Conservation (phyloP, 2,329 filamentous ascomycete genomes). For the Calonectria crousiana region DNA sequence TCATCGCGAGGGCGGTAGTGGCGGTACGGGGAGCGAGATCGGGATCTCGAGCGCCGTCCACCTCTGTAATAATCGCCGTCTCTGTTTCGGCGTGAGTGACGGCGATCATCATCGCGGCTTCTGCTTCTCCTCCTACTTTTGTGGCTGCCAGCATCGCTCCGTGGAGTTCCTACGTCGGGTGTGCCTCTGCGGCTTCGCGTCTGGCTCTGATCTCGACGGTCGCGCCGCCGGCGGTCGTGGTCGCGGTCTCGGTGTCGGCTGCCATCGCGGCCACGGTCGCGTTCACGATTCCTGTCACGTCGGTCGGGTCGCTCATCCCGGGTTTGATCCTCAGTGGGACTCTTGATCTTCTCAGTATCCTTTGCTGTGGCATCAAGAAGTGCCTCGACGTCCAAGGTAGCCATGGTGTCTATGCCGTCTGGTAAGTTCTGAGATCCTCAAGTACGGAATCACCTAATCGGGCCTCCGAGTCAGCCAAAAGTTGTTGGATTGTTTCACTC, state of each 20-base stretch:
- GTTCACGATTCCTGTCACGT: slow-evolving; percentile 66
- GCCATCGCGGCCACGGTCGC: slow-evolving; percentile 68
- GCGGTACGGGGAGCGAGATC: slow-evolving; percentile 78
- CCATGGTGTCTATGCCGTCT: slow-evolving; percentile 53
- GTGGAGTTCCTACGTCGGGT: slow-evolving; percentile 73
- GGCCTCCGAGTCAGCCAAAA: slow-evolving; percentile 19
- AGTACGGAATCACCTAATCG: slow-evolving; percentile 21
- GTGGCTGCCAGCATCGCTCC: slow-evolving; percentile 82
- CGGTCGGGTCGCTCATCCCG: slow-evolving; percentile 56
- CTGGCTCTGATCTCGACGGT: slow-evolving; percentile 69
- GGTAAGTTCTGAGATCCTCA: slow-evolving; percentile 24
- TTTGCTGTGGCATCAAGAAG: slow-evolving; percentile 88
- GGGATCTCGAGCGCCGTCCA: slow-evolving; percentile 70
- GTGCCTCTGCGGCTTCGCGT: slow-evolving; percentile 60
- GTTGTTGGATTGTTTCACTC: slow-evolving; percentile 18
- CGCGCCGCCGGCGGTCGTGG: slow-evolving; percentile 62
- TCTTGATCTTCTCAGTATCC: slow-evolving; percentile 61
- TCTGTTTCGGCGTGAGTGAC: slow-evolving; percentile 79
- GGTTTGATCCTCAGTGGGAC: slow-evolving; percentile 66
- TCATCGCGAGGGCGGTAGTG: slow-evolving; percentile 69
- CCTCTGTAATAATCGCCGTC: slow-evolving; percentile 78
- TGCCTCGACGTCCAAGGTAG: slow-evolving; percentile 82
- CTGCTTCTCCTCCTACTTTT: slow-evolving; percentile 85
- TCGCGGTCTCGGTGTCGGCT: slow-evolving; percentile 68
- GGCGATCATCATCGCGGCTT: slow-evolving; percentile 81